Percentiles rank a stretch among this genome's conserved stretches.
Conservation (phyloP, 169 alveolate species). For the Amoebophrya sp. region DNA sequence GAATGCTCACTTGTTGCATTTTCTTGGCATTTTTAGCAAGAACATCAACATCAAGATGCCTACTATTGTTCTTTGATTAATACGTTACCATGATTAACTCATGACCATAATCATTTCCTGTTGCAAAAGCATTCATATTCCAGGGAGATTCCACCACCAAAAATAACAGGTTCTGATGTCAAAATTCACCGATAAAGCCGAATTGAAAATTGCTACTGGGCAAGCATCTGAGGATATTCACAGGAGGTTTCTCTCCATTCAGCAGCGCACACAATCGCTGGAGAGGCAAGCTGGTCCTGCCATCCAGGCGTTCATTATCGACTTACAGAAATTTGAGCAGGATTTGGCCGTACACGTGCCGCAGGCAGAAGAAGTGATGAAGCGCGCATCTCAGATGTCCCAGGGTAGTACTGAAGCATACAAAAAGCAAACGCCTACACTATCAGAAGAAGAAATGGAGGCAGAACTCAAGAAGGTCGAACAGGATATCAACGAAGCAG, state of each 20-base stretch:
- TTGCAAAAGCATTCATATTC: too few species aligned
- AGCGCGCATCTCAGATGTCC: background rate
- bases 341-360: background rate
- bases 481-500: background rate
- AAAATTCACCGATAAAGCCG: background rate
- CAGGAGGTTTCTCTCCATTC: background rate
- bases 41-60: too few species aligned
- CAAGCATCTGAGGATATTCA: background rate
- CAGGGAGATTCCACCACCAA: too few species aligned
- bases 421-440: slow-evolving; percentile 2
- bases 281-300: background rate
- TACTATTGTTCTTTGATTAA: too few species aligned
- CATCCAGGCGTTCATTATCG: background rate
- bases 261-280: background rate
- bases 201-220: background rate
- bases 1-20: too few species aligned
- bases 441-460: background rate
- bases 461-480: background rate
- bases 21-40: too few species aligned
- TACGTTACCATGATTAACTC: too few species aligned
- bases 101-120: too few species aligned
- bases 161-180: background rate
- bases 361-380: background rate
- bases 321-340: background rate
- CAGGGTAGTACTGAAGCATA: background rate